A percentile compares a stretch with the other conserved stretches of the same genome.
Evolutionary conservation across 352 stramenopile species (phyloP).

Genomic region (Phytophthora citrophthora): DNA sequence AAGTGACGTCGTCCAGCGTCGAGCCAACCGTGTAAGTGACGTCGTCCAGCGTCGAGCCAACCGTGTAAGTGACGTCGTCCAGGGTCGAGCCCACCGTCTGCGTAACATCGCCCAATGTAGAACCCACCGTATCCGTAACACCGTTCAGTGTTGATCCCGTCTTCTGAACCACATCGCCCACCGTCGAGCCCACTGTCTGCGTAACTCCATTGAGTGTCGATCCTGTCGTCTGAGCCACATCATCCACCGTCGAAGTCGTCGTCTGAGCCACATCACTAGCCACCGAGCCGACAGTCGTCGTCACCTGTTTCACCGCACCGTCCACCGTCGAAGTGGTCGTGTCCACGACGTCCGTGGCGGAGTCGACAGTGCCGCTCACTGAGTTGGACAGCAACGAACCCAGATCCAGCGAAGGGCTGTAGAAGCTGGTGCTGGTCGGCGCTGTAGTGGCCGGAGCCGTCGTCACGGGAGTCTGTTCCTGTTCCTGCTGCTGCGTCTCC

Average conservation of each 20-base stretch:
- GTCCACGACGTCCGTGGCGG: constrained; percentile 18
- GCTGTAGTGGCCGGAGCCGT: constrained; percentile 2
- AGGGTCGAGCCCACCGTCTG: constrained; percentile 2
- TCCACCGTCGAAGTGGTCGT: constrained; percentile 10
- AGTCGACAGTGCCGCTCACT: constrained; percentile 22
- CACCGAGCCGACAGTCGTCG: constrained; percentile 1
- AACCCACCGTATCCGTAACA: constrained; percentile 4
- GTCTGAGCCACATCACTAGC: constrained; percentile 1
- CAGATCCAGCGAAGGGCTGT: constrained; percentile 14
- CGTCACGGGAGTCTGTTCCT: constrained; percentile 7
- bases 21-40: constrained; percentile 1
- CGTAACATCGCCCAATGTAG: constrained; percentile 7
- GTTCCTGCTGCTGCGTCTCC: constrained; percentile 5
- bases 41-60: constrained; percentile 5
- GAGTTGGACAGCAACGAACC: constrained; percentile 25
- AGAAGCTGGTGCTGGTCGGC: constrained; percentile 17
- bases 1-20: constrained; percentile 7
- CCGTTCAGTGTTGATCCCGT: constrained; percentile 7
- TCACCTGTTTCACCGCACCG: not conserved
- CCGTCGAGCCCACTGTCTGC: constrained; percentile 2
- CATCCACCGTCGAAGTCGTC: not conserved
- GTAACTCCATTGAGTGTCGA: constrained; percentile 2
- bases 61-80: constrained; percentile 2
- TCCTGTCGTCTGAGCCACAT: not conserved
- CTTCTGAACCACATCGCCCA: not conserved